Evolutionary conservation across 1,284 basidiomycete species (phyloP), one percentile per base, ranked within the genome.

Genomic region (Ustilago xerochloae): DNA sequence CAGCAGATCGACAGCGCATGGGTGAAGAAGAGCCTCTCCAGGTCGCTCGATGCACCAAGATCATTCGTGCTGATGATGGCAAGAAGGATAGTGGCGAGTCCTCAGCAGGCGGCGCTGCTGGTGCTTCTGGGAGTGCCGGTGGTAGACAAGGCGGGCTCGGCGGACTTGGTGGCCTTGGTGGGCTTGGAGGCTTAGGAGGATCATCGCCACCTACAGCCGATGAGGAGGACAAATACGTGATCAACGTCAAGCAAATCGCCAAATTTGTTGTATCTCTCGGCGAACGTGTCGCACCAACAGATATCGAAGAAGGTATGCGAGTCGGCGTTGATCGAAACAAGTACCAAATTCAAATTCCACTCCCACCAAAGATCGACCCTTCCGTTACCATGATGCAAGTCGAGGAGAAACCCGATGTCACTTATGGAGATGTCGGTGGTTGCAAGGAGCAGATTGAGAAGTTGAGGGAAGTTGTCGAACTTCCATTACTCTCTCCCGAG

Each of bases 351-450:
- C 94, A 97, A 86, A 98, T 99, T 75, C 97, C 97, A n/a, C 87
- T 99, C n/a, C 97, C 97, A 43, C 97, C 97, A 36, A 97, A 97
- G 87, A 99, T 99, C 78, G 97, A 99, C 85, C 94, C 97, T 3
- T 97, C 94, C 0, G 97, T 99, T 4, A 99, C 97, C 15, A 98
- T 99, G 96, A 99, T 99, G 97, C 96, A 99, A 86, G 96, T 99
- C 46, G 96, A 99, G 85, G 96, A 99, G 87, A 96, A 98, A 85
- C 96, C 96, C 1, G 96, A 98, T 81, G 94, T 99, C 50, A 98
- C 96, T 2, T 99, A 99, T 85, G 94, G 94, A 9, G 97, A 99
- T 81, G 90, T 99, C 59, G 97, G 97, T 77, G 97, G 97, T 9
- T 98, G 97, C 87, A 99, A 99, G 87, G 97, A 99, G 85, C 97